Evolutionary conservation across 2,329 filamentous ascomycete genomes (phyloP), one percentile per base, ranked within the genome.

Genomic region (Gaeumannomyces tritici): DNA sequence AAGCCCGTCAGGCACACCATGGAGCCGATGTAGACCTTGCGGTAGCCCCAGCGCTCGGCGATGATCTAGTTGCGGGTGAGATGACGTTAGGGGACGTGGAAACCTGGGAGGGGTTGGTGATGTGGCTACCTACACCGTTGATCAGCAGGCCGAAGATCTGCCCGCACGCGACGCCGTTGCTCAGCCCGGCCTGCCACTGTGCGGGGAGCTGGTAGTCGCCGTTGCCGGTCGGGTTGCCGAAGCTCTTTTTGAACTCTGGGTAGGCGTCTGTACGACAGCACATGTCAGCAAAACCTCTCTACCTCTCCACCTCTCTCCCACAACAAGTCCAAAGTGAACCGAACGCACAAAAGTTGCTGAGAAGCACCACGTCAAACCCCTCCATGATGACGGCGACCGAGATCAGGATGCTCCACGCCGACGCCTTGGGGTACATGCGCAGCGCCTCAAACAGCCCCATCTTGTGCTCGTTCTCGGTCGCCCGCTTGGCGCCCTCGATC

Each of bases 171-270:
- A 76, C 59, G 61, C 64, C 65, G 64, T 67, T 69, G 29, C 72
- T 71, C 0, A 84, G 69, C 0, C 75, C 79, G 3, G 79, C 75
- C 66, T 83, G 80, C 82, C 82, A 84, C 0, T 75, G 66, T 0
- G 78, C 76, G 0, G 76, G 72, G 29, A 84, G 70, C 64, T 82
- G 70, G 60, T 73, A 74, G 9, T 66, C 66, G 24, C 69, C 69
- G 28, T 67, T 57, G 9, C 69, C 70, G 57, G 70, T 67, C 59
- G 68, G 72, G 47, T 68, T 66, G 1, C 72, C 72, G 55, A 70
- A 74, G 28, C 67, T 63, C 7, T 56, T 63, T 42, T 69, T 63
- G 55, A 69, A 70, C 24, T 68, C 65, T 1, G 66, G 65, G 51
- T 58, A 31, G 24, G 59, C 42, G 59, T n/a, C 27, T 26, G n/a